Evolutionary conservation across 73 alveolate species (phyloP).

Genomic region (Tetrahymena thermophila): DNA sequence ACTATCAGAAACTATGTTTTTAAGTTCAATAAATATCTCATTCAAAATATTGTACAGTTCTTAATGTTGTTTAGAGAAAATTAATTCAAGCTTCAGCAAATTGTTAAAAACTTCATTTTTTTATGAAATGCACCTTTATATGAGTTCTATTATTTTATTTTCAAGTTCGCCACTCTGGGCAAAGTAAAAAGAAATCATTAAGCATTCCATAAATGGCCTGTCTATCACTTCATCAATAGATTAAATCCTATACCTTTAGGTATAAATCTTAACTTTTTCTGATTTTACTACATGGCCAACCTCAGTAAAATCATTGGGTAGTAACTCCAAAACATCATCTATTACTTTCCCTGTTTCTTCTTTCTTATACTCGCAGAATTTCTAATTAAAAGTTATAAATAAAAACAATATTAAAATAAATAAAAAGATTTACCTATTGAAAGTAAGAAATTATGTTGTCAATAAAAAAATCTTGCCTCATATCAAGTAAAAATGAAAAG

Average conservation of each 20-base stretch:
- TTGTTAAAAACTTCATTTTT: neutral
- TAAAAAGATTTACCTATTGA: neutral
- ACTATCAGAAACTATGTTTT: neutral
- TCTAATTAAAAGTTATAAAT: neutral
- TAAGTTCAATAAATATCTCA: neutral
- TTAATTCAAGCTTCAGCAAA: neutral
- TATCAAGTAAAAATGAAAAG: conserved; percentile 9
- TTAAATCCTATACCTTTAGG: neutral
- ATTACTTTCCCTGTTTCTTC: neutral
- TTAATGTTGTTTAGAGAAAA: neutral
- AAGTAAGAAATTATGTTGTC: conserved; percentile 9
- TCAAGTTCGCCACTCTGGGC: neutral
- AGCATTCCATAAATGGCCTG: conserved; percentile 4
- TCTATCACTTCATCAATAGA: neutral
- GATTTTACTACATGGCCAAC: neutral
- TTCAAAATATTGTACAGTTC: neutral
- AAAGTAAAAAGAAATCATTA: neutral
- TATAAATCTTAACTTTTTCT: neutral
- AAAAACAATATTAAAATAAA: neutral
- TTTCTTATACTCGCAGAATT: neutral
- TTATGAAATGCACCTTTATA: neutral
- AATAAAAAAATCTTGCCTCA: conserved; percentile 36
- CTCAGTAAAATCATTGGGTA: neutral
- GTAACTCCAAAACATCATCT: neutral
- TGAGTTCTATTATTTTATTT: neutral